phyloP scores from a whole-genome alignment of 768 basidiomycete species.

The Chlorophyllum brunneum region DNA sequence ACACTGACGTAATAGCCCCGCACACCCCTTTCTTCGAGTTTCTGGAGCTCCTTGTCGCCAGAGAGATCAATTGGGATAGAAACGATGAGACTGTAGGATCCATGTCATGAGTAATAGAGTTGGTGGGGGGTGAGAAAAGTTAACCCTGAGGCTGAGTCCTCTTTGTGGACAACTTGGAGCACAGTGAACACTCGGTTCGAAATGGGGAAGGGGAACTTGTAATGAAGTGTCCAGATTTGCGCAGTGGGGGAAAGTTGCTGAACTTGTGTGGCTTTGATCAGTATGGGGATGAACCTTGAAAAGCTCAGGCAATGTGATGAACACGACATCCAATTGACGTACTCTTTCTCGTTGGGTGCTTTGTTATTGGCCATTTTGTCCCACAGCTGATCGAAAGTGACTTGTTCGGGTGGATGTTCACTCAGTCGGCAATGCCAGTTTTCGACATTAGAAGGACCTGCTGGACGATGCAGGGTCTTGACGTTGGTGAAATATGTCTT shows the following conservation, averaged over 20 bases:
- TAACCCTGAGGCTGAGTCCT: constrained; percentile 53
- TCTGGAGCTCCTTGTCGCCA: constrained; percentile 51
- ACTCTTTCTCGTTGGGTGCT: constrained; percentile 68
- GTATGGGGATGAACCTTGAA: constrained; percentile 58
- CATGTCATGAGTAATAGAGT: not conserved
- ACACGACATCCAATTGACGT: constrained; percentile 16
- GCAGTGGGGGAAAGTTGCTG: constrained; percentile 62
- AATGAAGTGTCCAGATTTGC: constrained; percentile 68
- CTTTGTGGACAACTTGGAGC: constrained; percentile 57
- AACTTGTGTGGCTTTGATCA: constrained; percentile 60
- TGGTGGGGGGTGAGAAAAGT: not conserved
- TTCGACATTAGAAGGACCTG: constrained; percentile 51
- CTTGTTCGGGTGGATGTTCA: constrained; percentile 60
- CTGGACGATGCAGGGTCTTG: constrained; percentile 50
- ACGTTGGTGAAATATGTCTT: constrained; percentile 59
- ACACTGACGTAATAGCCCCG: constrained; percentile 69
- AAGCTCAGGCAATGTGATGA: not conserved
- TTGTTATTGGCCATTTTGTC: constrained; percentile 62
- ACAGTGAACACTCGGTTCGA: constrained; percentile 77
- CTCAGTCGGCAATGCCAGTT: constrained; percentile 69
- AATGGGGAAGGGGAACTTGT: constrained; percentile 67
- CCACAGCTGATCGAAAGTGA: constrained; percentile 74
- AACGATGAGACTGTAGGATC: constrained; percentile 38
- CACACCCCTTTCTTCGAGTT: constrained; percentile 59
- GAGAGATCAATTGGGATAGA: constrained; percentile 70